Percentiles rank a stretch among this genome's conserved stretches.
These are phyloP conservation scores for Kurtzmaniella quercitrusa DNA, from an alignment of 1,139 yeast genomes.

Conservation along the genomic window DNA sequence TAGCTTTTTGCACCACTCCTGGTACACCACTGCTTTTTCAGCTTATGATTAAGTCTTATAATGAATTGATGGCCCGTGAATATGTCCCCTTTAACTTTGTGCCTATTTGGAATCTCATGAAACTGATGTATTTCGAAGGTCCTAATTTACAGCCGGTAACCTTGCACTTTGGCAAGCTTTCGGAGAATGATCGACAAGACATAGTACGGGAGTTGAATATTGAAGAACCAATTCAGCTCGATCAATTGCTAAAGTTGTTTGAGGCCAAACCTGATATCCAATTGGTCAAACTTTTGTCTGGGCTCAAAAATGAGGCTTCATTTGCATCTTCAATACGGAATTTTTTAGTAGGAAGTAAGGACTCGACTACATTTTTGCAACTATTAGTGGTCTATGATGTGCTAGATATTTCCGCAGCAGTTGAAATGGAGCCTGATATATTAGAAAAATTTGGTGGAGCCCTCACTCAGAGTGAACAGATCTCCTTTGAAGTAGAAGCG, in stretches of 20 bases:
- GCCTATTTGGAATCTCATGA: slow-evolving; percentile 35
- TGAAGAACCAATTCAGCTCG: not conserved
- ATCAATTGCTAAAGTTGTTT: not conserved
- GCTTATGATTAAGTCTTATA: slow-evolving; percentile 15
- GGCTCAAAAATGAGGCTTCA: not conserved
- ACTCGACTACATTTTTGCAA: not conserved
- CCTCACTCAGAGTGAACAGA: not conserved
- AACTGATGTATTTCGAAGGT: not conserved
- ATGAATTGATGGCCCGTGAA: slow-evolving; percentile 32
- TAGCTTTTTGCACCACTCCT: slow-evolving; percentile 13
- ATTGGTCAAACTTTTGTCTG: slow-evolving; percentile 4
- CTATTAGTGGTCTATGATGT: slow-evolving; percentile 2
- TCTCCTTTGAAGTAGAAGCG: not conserved
- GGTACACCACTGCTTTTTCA: slow-evolving; percentile 1
- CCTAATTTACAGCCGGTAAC: not conserved
- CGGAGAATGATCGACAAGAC: not conserved
- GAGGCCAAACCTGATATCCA: not conserved
- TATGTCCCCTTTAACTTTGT: slow-evolving; percentile 29
- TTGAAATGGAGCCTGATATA: not conserved
- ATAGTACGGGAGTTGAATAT: not conserved
- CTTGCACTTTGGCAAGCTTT: not conserved
- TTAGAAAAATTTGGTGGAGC: not conserved
- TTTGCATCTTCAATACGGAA: not conserved
- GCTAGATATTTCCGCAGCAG: not conserved
- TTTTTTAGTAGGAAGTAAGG: not conserved